Evolutionary conservation across 2,329 filamentous ascomycete species (phyloP).

Genomic region (Colletotrichum falcatum): DNA sequence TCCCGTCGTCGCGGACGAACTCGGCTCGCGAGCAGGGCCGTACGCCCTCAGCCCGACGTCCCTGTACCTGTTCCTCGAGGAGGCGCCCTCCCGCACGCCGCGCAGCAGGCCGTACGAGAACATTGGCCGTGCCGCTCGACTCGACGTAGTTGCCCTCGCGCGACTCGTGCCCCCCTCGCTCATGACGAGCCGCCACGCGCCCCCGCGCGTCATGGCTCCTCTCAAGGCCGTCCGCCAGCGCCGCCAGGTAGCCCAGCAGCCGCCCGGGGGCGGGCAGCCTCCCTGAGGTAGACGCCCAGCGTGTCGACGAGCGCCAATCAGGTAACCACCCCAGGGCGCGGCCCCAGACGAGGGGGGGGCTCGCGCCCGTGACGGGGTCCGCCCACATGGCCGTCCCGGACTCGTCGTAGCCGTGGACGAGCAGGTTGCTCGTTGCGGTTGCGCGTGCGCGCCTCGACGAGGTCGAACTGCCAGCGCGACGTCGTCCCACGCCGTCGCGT

Average conservation of each 20-base stretch:
- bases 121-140: slow-evolving; percentile 69
- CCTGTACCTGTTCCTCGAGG: slow-evolving; percentile 53
- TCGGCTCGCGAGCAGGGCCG: slow-evolving; percentile 53
- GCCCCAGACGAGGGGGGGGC: slow-evolving; percentile 66
- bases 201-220: slow-evolving; percentile 55
- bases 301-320: slow-evolving; percentile 64
- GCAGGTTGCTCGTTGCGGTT: slow-evolving; percentile 55
- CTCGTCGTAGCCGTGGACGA: slow-evolving; percentile 68
- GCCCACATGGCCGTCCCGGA: slow-evolving; percentile 63
- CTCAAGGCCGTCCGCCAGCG: slow-evolving; percentile 56
- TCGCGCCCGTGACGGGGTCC: slow-evolving; percentile 60
- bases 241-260: slow-evolving; percentile 54
- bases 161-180: slow-evolving; percentile 59
- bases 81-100: slow-evolving; percentile 50
- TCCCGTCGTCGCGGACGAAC: slow-evolving; percentile 59
- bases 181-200: slow-evolving; percentile 71
- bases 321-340: slow-evolving; percentile 67
- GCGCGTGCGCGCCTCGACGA: slow-evolving; percentile 57
- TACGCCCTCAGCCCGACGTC: slow-evolving; percentile 51
- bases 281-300: slow-evolving; percentile 58
- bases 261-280: slow-evolving; percentile 51
- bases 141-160: slow-evolving; percentile 69
- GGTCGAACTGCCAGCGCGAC: slow-evolving; percentile 57
- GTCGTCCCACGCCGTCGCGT: slow-evolving; percentile 58
- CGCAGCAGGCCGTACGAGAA: slow-evolving; percentile 65